Base-by-base conservation (phyloP, 495 filamentous ascomycete genomes). In the Xylaria cubensis region DNA sequence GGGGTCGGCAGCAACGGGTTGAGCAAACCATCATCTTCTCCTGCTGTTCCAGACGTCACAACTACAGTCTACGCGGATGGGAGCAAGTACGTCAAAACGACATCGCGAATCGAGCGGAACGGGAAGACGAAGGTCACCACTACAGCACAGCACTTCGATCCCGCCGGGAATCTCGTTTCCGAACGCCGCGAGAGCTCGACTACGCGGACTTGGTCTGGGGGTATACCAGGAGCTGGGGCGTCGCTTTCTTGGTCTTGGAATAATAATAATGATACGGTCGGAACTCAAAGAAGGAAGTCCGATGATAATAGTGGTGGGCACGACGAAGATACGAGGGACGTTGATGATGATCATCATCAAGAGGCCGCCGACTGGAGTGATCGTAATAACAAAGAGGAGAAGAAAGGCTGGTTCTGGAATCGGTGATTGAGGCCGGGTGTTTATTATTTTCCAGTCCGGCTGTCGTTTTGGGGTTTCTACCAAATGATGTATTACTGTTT, bases 321-420 rank as follows among this genome's bases (percentile, higher is more conserved):
- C 21, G 61, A 69, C 21, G 61, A 69, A 26, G 55, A 24, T 21
- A n/a, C n/a, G n/a, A 24, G 1, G 26, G 68, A 53, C 42, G 58
- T 17, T 21, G 44, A 63, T 21, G 44, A 63, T n/a, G 68, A 41
- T 26, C 26, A 29, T 29, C 26, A 2, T 29, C 17, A 42, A n/a
- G 36, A 56, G 32, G 21, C 26, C 19, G 39, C n/a, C n/a, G n/a
- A 9, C 6, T 29, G 53, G 48, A 41, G 9, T 4, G 66, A 19
- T 29, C 32, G 46, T n/a, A n/a, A n/a, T n/a, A n/a, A n/a, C 4
- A 65, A 48, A 29, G 66, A 74, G 29, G 69, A 72, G 46, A 79
- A 77, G 53, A 59, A 55, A 1, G 76, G 78, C n/a, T 82, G 80
- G 79, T 80, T 81, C 42, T 82, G 80, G 79, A 76, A 69, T 56